Base-by-base conservation (phyloP, 2,329 filamentous ascomycete species). In the Aspergillus hortae region DNA sequence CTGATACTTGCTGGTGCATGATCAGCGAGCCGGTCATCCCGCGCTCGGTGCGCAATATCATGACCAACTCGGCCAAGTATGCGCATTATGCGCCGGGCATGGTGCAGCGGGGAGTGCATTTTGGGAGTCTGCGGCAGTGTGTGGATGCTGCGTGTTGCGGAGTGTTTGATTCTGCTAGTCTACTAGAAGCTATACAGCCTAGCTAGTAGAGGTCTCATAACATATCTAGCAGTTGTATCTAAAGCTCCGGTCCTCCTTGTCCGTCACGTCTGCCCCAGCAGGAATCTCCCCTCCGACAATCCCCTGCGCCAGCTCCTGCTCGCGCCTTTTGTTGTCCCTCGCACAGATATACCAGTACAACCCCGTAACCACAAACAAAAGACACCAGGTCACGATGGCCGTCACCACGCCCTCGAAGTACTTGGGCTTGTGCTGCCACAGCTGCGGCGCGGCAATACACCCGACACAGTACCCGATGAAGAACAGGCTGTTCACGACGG, bases 1-100 rank as follows among this genome's bases (percentile, higher is more conserved):
- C 70, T 0, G 75, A 79, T 53, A 77, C 74, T 0, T 78, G 75
- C 48, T 78, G 75, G 75, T 78, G 75, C 54, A 75, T 78, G 71
- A 68, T 77, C 14, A 49, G 52, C 1, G 72, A 77, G 42, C 73
- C 75, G 0, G 58, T 73, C 0, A 70, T 77, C 7, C 65, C 63
- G 3, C 33, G 6, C 0, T 9, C 46, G 2, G 54, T 61, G 0
- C 57, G 59, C 2, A 65, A 58, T 1, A 70, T 78, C 49, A 70
- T 74, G 74, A 77, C 70, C 0, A 77, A 77, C 46, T 78, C 75
- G 1, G 73, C 62, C 0, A 78, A 78, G 55, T 77, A 77, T 56
- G 75, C 74, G 0, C 74, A 78, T 59, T 78, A 77, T 43, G 64
- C 59, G 2, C 53, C 58, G 7, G 66, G 61, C 1, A 49, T 65